These are phyloP conservation scores for Pholiota conissans DNA, from an alignment of 768 basidiomycete genomes.

Conservation along the genomic window DNA sequence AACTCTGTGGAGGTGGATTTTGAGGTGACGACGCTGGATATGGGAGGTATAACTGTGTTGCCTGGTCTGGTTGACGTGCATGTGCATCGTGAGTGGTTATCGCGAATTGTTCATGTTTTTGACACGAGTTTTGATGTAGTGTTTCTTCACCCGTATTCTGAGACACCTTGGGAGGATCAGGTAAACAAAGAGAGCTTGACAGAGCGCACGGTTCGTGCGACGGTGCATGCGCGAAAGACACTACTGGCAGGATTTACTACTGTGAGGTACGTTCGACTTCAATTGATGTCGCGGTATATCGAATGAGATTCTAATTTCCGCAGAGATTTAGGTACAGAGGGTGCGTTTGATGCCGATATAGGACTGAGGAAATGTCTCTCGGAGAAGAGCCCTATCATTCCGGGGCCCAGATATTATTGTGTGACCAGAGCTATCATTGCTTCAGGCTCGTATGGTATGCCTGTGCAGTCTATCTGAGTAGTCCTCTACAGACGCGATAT, in stretches of 20 bases:
- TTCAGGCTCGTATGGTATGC: conserved; percentile 59
- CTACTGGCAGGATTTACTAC: conserved; percentile 64
- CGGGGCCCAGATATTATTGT: conserved; percentile 65
- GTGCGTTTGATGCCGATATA: conserved; percentile 62
- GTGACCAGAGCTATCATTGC: conserved; percentile 59
- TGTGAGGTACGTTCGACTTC: conserved; percentile 42
- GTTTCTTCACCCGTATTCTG: conserved; percentile 60
- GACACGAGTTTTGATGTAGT: conserved; percentile 50
- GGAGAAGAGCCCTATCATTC: conserved; percentile 41
- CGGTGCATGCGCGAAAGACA: conserved; percentile 56
- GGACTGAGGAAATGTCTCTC: conserved; percentile 53
- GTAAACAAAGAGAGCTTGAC: conserved; percentile 55
- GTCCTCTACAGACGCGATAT: not conserved
- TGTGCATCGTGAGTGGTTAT: conserved; percentile 5
- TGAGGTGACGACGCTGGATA: conserved; percentile 25
- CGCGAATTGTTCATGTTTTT: conserved; percentile 52
- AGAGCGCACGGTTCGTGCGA: conserved; percentile 62
- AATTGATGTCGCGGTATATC: not conserved
- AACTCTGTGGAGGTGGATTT: conserved; percentile 5
- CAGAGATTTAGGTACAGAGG: conserved; percentile 71
- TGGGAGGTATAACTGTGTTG: conserved; percentile 48
- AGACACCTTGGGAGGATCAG: conserved; percentile 64
- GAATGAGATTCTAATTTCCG: not conserved
- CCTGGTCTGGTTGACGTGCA: conserved; percentile 37
- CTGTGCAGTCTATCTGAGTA: conserved; percentile 7